Evolutionary conservation across 768 basidiomycete genomes (phyloP).

Genomic region (Panellus pusillus): DNA sequence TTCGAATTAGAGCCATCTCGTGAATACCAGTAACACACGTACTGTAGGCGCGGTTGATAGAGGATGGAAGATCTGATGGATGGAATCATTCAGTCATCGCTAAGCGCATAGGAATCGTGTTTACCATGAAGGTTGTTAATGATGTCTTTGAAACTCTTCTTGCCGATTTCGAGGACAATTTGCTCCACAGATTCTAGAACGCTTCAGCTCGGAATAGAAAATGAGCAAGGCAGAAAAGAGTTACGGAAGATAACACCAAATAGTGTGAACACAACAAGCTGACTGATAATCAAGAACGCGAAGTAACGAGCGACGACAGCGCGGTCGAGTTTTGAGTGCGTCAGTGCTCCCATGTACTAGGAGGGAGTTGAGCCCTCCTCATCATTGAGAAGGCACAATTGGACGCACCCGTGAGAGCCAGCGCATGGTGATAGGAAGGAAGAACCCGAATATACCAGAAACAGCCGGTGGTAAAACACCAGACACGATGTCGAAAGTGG

Average conservation of each 20-base stretch:
- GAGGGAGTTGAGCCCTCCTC: too few relatives aligned
- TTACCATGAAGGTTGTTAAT: conserved; percentile 45
- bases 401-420: conserved; percentile 67
- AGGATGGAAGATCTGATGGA: conserved; percentile 58
- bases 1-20: neutral
- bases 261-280: conserved; percentile 91
- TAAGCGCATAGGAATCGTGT: neutral
- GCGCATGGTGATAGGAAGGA: conserved; percentile 91
- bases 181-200: conserved; percentile 42
- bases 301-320: conserved; percentile 92
- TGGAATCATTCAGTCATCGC: neutral
- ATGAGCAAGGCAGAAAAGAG: conserved; percentile 27
- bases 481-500: conserved; percentile 79
- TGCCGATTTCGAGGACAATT: conserved; percentile 45
- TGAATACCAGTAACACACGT: neutral
- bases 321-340: conserved; percentile 81
- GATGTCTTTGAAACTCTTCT: conserved; percentile 48
- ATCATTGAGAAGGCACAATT: conserved; percentile 49
- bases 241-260: conserved; percentile 86
- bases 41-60: conserved; percentile 81
- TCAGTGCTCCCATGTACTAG: conserved; percentile 66
- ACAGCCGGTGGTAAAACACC: conserved; percentile 92
- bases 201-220: neutral
- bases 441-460: conserved; percentile 85
- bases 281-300: conserved; percentile 90